Base-by-base conservation (phyloP, 345 rosid genomes). In the Lumnitzera racemosa region DNA sequence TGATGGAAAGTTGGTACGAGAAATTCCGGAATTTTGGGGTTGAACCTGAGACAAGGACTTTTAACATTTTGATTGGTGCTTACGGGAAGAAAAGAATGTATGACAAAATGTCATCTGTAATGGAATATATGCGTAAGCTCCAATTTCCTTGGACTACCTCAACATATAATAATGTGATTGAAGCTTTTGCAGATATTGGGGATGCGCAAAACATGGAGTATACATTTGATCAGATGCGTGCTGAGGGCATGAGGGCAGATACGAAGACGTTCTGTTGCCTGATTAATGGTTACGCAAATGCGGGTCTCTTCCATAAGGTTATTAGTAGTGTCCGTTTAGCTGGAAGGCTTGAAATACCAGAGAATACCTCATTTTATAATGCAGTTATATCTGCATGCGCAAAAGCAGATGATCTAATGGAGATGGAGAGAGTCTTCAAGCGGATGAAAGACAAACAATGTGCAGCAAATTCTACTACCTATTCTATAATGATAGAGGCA, bases 1-100 rank as follows among this genome's bases (percentile, higher is more conserved):
- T 75, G 70, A 89, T 91, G 96, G 98, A 87, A 74, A 80, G 75
- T 69, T 92, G 98, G 98, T 92, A 89, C 25, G 92, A 87, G 68
- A 91, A 89, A 74, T 87, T 89, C 49, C 76, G 92, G 5, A 73
- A 77, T 68, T 89, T 85, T 24, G 96, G 96, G 51, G 77, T 89
- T 3, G 88, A 89, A 67, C 96, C 96, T 0, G 98, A 89, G 67
- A 92, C 92, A 6, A 83, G 91, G 13, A 82, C 88, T 61, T 89
- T 87, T 69, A 92, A 92, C 68, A 85, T 87, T 50, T 70, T 92
- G 72, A 92, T 92, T 2, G 92, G 96, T 70, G 77, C 96, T 25
- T 92, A 89, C 47, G 96, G 96, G 59, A 89, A 87, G 85, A 89
- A 82, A 62, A 68, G 83, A 48, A 83, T 83, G 94, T 87, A 92